Conservation (phyloP, 495 filamentous ascomycete genomes). For the Halenospora varia region DNA sequence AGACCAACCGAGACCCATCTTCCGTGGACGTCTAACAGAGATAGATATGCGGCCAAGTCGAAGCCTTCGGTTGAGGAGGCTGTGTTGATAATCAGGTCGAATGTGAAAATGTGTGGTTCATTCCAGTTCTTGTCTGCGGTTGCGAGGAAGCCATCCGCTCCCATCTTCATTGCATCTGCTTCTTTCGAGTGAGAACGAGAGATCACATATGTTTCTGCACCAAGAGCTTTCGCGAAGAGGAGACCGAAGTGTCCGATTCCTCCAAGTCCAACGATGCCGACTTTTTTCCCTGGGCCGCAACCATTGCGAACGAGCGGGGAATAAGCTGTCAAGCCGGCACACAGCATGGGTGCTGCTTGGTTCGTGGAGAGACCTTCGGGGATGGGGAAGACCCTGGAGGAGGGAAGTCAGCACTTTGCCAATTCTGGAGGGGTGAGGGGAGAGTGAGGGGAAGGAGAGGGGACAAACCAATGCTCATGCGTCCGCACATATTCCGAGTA, state of each 20-base stretch:
- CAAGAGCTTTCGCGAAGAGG: constrained; percentile 66
- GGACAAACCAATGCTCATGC: constrained; percentile 45
- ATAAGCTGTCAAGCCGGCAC: constrained; percentile 80
- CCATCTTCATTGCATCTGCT: constrained; percentile 61
- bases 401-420: not conserved
- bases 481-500: constrained; percentile 51
- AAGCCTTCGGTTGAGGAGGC: constrained; percentile 48
- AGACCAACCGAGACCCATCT: constrained; percentile 79
- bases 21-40: constrained; percentile 78
- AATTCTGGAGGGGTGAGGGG: not conserved
- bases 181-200: constrained; percentile 65
- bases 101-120: constrained; percentile 45
- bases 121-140: constrained; percentile 66
- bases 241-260: constrained; percentile 73
- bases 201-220: constrained; percentile 68
- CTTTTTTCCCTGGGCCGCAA: constrained; percentile 73
- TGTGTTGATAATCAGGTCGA: constrained; percentile 59
- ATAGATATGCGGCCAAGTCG: constrained; percentile 65
- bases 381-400: constrained; percentile 68
- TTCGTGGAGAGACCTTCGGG: constrained; percentile 65
- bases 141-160: constrained; percentile 70
- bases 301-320: constrained; percentile 72
- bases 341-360: constrained; percentile 81
- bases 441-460: constrained; percentile 12
- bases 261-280: constrained; percentile 68